Base-by-base conservation (phyloP, 2,329 filamentous ascomycete species). In the Karstenula rhodostoma region DNA sequence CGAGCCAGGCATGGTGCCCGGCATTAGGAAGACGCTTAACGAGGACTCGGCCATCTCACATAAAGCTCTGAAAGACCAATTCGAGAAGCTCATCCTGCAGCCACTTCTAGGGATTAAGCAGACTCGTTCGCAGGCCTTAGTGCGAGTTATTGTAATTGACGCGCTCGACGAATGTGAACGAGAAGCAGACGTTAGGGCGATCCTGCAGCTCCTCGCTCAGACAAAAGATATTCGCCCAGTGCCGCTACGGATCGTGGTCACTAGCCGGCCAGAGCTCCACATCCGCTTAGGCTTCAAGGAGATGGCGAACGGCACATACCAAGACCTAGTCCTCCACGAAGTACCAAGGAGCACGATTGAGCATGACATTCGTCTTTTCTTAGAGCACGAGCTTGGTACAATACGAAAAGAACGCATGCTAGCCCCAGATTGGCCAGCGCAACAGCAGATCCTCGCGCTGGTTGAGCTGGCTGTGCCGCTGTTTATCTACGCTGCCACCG, bases 401-500 rank as follows among this genome's bases (percentile, higher is more conserved):
- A 67, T 72, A 61, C 61, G 55, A 32, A 27, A 67, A 50, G 54
- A 58, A 29, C 64, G 59, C 37, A 47, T 42, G 49, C 48, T 73
- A 9, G 43, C 63, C n/a, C 35, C 48, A 56, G 64, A 65, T 51
- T 71, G 62, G 76, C 75, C 73, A 43, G 59, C 64, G 2, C 12
- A 58, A 43, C 46, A 73, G 4, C 58, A 58, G 33, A 67, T 77
- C 12, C 35, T 65, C 3, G 58, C 52, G 7, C 61, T 79, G 6
- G 69, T 75, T 43, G 47, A 69, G 54, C 71, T 48, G 49, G 68
- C 59, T 67, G 71, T 46, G 27, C 67, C 63, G 10, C 61, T 79
- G 22, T 79, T 79, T 57, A 79, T 79, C 57, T 76, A 64, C 40
- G 72, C 77, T 50, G 66, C 66, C 29, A 74, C 70, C 2, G 61